Evolutionary conservation across 1,284 basidiomycete genomes (phyloP), one percentile per base, ranked within the genome.

Genomic region (Ganoderma meredithae): DNA sequence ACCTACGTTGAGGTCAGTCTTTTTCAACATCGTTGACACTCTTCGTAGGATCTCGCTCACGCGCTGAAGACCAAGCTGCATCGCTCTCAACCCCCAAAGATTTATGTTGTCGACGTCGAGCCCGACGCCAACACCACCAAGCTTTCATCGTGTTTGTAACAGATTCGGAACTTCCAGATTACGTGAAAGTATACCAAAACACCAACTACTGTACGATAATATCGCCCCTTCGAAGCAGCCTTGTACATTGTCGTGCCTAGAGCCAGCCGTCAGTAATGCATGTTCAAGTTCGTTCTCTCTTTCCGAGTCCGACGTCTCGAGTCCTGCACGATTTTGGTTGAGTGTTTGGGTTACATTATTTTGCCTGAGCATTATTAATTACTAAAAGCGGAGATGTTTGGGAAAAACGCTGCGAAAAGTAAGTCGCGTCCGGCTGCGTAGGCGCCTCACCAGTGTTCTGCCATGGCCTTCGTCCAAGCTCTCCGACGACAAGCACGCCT

Each of bases 391-490:
- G 36, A 39, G 36, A 39, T 39, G 36, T 39, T 10, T 15, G 12
- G 4, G 47, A 22, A 19, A 4, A 49, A 25, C 10, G 13, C 19
- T 33, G 9, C n/a, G 36, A 41, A 22, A 22, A 47, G 41, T 22
- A 27, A 33, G n/a, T 39, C 55, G 55, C 55, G 55, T 56, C 25
- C 6, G 0, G n/a, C 36, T 17, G 56, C 17, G 25, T 39, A 22
- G 22, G 39, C 39, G 58, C 58, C 27, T 43, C 58, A 41, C 33
- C 15, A n/a, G n/a, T n/a, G n/a, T 5, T 41, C 53, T 64, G 27
- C 67, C 72, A 77, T 78, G 77, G 76, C 76, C 64, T 70, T 76
- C 72, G 72, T 76, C 65, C 75, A 72, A 64, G 71, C 69, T 59
- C 65, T 77, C 61, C 72, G 74, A 68, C 75, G 74, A 62, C 73